Base-by-base conservation (phyloP, 2,329 filamentous ascomycete species). In the Thermothelomyces thermophilus region DNA sequence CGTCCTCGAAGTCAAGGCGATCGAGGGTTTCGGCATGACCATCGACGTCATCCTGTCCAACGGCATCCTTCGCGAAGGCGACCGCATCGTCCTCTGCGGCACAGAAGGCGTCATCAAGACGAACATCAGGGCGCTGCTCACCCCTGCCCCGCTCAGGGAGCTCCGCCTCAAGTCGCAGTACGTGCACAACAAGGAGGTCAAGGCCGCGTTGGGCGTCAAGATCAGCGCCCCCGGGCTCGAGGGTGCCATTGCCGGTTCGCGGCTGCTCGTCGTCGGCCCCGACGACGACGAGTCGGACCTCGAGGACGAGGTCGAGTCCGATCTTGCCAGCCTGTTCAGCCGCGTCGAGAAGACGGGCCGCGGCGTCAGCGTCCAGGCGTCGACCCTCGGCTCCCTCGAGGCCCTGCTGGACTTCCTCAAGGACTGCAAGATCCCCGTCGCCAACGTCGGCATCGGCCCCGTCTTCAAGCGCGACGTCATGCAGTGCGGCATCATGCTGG, bases 101-200 rank as follows among this genome's bases (percentile, higher is more conserved):
- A 87, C 91, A n/a, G 93, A 97, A 65, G 93, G 94, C 24, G 84
- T 90, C 46, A 98, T 98, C 65, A 82, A 84, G 53, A 98, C 93
- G 6, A 96, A 96, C 60, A 93, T 98, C 62, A 83, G 93, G 72
- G 94, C 93, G 13, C 78, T 98, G 22, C 76, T 98, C 46, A 98
- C 93, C 3, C 93, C 93, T 1, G 90, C 90, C 10, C 87, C 90
- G 53, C 82, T 98, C 66, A 93, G 89, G 66, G 93, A 98, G 68
- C 71, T 98, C 57, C 90, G 94, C 67, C 81, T 98, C 62, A 97
- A 97, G 73, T 95, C 90, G 3, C 80, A 84, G 56, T 98, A 98
- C 63, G 91, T 98, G 26, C 94, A 98, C 75, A 96, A 98, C 75
- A 97, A 98, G 75, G 90, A 95, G 69, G 90, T 96, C 73, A 98